A percentile compares a stretch with the other conserved stretches of the same genome.
Evolutionary conservation across 148 eudicot species (phyloP).

Genomic region (Rhododendron vialii): DNA sequence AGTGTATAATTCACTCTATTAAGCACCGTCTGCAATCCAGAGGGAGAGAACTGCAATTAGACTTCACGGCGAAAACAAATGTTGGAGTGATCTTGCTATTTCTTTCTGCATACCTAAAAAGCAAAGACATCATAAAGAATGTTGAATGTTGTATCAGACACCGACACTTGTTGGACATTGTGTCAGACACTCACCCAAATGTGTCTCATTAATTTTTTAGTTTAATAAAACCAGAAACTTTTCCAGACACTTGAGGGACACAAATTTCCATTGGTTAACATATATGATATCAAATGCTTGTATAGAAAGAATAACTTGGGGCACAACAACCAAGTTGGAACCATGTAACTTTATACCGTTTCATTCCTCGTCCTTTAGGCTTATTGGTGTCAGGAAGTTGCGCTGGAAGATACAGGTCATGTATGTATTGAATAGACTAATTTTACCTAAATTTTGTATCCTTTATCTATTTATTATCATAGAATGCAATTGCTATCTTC

Average conservation of each 20-base stretch:
- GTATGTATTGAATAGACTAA: neutral
- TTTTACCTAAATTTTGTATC: neutral
- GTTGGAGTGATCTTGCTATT: no score
- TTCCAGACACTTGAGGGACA: no score
- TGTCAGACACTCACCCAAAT: no score
- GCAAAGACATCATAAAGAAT: no score
- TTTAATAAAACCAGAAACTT: no score
- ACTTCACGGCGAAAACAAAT: neutral
- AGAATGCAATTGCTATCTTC: neutral
- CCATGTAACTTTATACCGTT: neutral
- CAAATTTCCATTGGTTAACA: neutral
- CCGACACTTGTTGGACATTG: no score
- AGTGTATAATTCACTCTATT: slow-evolving; percentile 70
- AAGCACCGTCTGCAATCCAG: slow-evolving; percentile 50
- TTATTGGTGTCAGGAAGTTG: neutral
- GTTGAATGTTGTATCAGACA: no score
- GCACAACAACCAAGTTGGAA: neutral
- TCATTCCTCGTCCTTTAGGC: neutral
- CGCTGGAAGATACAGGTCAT: neutral
- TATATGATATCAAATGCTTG: neutral
- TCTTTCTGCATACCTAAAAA: no score
- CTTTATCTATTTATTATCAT: neutral
- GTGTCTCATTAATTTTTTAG: no score
- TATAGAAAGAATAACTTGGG: neutral
- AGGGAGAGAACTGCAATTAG: neutral